A percentile compares a stretch with the other conserved stretches of the same genome.
phyloP scores from a whole-genome alignment of 306 rosid species.

The Lagenaria siceraria region DNA sequence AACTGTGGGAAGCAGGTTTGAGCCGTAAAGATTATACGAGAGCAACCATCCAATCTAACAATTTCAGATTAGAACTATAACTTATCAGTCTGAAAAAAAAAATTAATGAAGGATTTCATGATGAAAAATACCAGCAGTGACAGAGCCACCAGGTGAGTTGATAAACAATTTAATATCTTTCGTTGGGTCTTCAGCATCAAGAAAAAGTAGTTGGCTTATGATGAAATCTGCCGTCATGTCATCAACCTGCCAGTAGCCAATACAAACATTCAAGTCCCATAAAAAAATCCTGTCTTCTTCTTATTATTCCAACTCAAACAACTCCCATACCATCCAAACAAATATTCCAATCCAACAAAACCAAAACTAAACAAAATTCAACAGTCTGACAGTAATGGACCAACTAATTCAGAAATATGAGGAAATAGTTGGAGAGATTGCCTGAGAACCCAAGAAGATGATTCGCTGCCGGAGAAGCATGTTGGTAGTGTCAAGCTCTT shows the following conservation, averaged over 20 bases:
- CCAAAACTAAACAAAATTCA: not conserved
- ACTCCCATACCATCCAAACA: not conserved
- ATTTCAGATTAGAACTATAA: not conserved
- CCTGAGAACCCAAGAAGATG: slow-evolving; percentile 93
- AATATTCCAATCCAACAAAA: not conserved
- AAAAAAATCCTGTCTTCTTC: not conserved
- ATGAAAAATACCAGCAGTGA: slow-evolving; percentile 57
- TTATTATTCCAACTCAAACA: not conserved
- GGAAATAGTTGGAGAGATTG: not conserved
- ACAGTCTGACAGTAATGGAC: not conserved
- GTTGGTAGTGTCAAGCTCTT: slow-evolving; percentile 78
- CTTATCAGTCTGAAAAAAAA: not conserved
- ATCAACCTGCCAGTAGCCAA: slow-evolving; percentile 50
- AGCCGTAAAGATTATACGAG: not conserved
- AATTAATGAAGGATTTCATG: not conserved
- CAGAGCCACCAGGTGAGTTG: slow-evolving; percentile 95
- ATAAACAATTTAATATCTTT: slow-evolving; percentile 80
- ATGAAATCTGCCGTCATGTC: slow-evolving; percentile 82
- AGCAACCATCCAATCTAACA: not conserved
- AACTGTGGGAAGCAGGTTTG: not conserved
- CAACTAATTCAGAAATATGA: not conserved
- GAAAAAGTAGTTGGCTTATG: slow-evolving; percentile 65
- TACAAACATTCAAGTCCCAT: not conserved
- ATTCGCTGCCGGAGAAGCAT: slow-evolving; percentile 95
- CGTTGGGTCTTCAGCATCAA: slow-evolving; percentile 83